Percentiles rank a stretch among this genome's conserved stretches.
phyloP scores from a whole-genome alignment of 257 asterid genomes.

The Capsicum rhomboideum region DNA sequence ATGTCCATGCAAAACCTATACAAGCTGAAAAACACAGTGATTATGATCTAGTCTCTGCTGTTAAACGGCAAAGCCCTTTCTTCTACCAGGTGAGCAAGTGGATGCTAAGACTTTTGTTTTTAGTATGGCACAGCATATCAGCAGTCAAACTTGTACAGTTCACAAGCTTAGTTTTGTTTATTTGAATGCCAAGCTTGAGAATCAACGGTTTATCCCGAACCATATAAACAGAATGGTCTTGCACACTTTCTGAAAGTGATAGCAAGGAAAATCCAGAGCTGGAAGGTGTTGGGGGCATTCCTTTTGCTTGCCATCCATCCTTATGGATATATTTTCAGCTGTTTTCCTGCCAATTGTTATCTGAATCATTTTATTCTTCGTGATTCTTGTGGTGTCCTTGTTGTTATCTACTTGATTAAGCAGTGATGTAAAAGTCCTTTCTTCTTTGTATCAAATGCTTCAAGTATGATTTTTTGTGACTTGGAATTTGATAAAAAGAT shows the following conservation, averaged over 20 bases:
- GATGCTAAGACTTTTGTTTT: neutral
- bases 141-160: neutral
- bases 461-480: neutral
- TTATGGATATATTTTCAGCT: neutral
- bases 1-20: conserved; percentile 5
- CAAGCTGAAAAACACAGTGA: conserved; percentile 41
- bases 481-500: neutral
- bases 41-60: conserved; percentile 82
- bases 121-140: neutral
- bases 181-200: neutral
- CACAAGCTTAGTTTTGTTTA: neutral
- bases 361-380: neutral
- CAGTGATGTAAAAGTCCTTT: neutral
- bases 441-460: neutral
- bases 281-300: neutral
- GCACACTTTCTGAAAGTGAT: neutral
- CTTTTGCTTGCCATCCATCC: neutral
- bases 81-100: conserved; percentile 66
- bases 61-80: conserved; percentile 78
- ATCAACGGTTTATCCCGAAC: neutral
- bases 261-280: neutral
- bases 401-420: neutral
- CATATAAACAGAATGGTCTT: neutral
- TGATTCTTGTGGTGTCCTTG: neutral
- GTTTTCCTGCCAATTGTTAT: neutral